Percentiles rank a stretch among this genome's conserved stretches.
These are phyloP conservation scores for Diplocarpon rosae DNA, from an alignment of 2,329 filamentous ascomycete genomes.

Conservation along the genomic window DNA sequence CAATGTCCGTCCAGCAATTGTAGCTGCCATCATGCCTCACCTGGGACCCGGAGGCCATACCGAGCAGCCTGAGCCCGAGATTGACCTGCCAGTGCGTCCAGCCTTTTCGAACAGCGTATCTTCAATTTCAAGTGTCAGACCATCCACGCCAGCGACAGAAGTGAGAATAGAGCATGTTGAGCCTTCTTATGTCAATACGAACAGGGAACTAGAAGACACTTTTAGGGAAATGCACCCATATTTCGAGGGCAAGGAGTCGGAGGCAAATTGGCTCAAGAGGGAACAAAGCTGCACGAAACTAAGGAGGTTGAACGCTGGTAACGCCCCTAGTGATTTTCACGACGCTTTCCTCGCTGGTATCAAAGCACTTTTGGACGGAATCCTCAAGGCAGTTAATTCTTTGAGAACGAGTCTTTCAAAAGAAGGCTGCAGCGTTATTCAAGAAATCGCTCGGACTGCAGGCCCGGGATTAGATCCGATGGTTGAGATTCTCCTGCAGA, in stretches of 20 bases:
- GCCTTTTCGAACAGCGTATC: constrained; percentile 42
- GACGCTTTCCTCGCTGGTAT: constrained; percentile 59
- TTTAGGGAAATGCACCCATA: constrained; percentile 68
- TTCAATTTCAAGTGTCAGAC: constrained; percentile 33
- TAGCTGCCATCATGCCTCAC: constrained; percentile 66
- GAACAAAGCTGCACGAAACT: constrained; percentile 73
- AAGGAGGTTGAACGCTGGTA: constrained; percentile 70
- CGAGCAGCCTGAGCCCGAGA: constrained; percentile 18
- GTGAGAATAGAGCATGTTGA: constrained; percentile 59
- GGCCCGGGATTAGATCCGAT: constrained; percentile 75
- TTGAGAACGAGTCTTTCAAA: constrained; percentile 83
- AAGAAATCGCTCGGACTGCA: constrained; percentile 69
- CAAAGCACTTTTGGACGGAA: constrained; percentile 70
- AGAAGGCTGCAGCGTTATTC: constrained; percentile 71
- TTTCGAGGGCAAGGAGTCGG: constrained; percentile 83
- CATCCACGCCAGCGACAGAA: constrained; percentile 52
- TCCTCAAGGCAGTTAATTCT: constrained; percentile 75
- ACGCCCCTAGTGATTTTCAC: constrained; percentile 67
- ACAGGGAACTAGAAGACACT: constrained; percentile 78
- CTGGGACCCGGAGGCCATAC: constrained; percentile 42
- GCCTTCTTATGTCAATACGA: constrained; percentile 72
- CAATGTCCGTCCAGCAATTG: constrained; percentile 79
- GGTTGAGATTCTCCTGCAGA: constrained; percentile 83
- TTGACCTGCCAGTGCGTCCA: constrained; percentile 32
- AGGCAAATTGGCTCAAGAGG: constrained; percentile 81